Conservation (phyloP, 495 filamentous ascomycete species). For the Xylaria intraflava region DNA sequence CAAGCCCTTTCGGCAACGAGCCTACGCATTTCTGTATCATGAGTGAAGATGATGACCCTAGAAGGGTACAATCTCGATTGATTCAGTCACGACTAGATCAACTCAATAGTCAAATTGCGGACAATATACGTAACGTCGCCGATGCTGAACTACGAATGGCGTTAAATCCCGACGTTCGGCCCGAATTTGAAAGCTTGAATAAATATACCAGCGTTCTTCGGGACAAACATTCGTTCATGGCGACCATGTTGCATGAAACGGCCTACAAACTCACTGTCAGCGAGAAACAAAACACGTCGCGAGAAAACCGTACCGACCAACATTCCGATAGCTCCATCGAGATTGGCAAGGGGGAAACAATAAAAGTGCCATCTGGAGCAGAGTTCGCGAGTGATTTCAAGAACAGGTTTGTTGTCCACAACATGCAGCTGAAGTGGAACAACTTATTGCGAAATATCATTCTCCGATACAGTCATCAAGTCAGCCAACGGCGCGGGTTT, state of each 20-base stretch:
- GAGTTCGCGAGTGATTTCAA: conserved; percentile 90
- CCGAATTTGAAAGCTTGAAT: conserved; percentile 60
- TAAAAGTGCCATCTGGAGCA: conserved; percentile 46
- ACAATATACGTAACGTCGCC: conserved; percentile 59
- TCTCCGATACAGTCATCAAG: conserved; percentile 93
- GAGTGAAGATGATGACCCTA: conserved; percentile 87
- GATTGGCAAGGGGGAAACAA: conserved; percentile 32
- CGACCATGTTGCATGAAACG: conserved; percentile 64
- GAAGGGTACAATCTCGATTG: conserved; percentile 78
- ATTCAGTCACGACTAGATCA: conserved; percentile 73
- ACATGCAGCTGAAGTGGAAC: conserved; percentile 96
- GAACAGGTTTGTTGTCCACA: conserved; percentile 97
- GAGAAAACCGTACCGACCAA: conserved; percentile 9
- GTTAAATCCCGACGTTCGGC: conserved; percentile 47
- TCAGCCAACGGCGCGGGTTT: conserved; percentile 91
- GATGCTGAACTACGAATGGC: conserved; percentile 60
- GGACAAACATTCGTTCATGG: conserved; percentile 71
- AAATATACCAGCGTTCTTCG: conserved; percentile 63
- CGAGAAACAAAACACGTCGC: conserved; percentile 8
- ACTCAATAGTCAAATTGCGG: conserved; percentile 66
- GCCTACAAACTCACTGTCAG: conserved; percentile 19
- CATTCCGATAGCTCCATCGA: conserved; percentile 23
- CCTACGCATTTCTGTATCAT: conserved; percentile 91
- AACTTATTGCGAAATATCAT: conserved; percentile 94
- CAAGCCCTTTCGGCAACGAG: conserved; percentile 85